Base-by-base conservation (phyloP, 495 filamentous ascomycete genomes). In the Hypoxylon cercidicola region DNA sequence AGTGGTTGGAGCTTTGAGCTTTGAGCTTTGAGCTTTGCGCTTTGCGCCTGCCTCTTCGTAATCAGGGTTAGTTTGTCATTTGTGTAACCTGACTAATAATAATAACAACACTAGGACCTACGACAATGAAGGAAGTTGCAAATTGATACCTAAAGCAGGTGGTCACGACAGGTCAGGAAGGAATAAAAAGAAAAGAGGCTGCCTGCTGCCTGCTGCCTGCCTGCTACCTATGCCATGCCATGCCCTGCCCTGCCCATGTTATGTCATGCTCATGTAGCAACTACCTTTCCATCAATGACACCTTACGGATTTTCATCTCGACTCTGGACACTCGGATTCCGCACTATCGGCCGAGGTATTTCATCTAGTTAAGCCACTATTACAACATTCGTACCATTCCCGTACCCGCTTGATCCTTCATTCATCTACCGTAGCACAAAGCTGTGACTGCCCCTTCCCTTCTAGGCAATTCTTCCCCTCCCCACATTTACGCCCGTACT, bases 141-240 rank as follows among this genome's bases (percentile, higher is more conserved):
- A 68, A 68, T 62, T 68, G 54, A 68, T 68, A 68, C 64, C 64
- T 39, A 52, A 68, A 68, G 51, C 55, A 60, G 64, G 43, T 58
- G 45, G 45, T 40, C 21, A 46, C 25, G n/a, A 25, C 23, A 19
- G n/a, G n/a, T n/a, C 16, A 41, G 44, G 32, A 13, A 28, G 15
- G 16, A 25, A 44, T 4, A 44, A 44, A 21, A 21, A 44, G 10
- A 44, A 44, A 47, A 32, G 30, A 7, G 9, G 30, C 10, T 32
- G 30, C n/a, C n/a, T n/a, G n/a, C n/a, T n/a, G n/a, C n/a, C n/a
- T n/a, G 7, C 30, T 32, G 8, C 30, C 10, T 32, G 30, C n/a
- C n/a, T n/a, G n/a, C n/a, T n/a, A n/a, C n/a, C n/a, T n/a, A n/a
- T n/a, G n/a, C n/a, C n/a, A n/a, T n/a, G n/a, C n/a, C n/a, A n/a